Evolutionary conservation across 208 protist species (phyloP), one percentile per base, ranked within the genome.

Genomic region (Leishmania braziliensis): DNA sequence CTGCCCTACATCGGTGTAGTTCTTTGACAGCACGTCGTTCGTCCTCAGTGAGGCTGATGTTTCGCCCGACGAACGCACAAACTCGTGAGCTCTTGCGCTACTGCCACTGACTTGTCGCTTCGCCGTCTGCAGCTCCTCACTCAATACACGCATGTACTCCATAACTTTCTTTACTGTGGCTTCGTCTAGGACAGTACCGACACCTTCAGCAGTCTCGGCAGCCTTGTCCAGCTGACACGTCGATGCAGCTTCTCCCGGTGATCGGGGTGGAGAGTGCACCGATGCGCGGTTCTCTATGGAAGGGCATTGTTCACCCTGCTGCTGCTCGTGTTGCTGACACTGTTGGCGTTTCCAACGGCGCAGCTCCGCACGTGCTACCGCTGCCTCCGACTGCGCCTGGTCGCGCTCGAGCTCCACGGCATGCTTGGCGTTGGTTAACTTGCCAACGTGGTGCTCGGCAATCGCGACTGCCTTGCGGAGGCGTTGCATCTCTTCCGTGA

Each of bases 351-450:
- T 91, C 90, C 89, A 93, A 14, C 93, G 85, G 5, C 93, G 91
- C 33, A 96, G 84, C 79, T 96, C 90, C 43, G 93, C 89, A 46
- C 90, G 83, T 23, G 90, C 90, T 4, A 95, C 79, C 10, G 92
- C 93, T 0, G 92, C 93, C 82, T 97, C 93, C 33, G 93, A 97
- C 53, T 89, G 86, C 2, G 92, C 91, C 69, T 89, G 87, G 68
- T 97, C 89, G 51, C 92, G 87, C 79, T 88, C 86, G 62, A 78
- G 79, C 78, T 95, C 89, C 9, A 92, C 77, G 12, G 75, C 77
- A 33, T 69, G 77, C 62, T 78, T 83, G 29, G 87, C 77, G 29
- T 68, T 66, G 14, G 80, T 71, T 2, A 88, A 62, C n/a, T 78
- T 73, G 36, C 54, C 86, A 9, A 81, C 79, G 66, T 84, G 89